Conservation (phyloP, 768 basidiomycete species). For the Hericium erinaceus region DNA sequence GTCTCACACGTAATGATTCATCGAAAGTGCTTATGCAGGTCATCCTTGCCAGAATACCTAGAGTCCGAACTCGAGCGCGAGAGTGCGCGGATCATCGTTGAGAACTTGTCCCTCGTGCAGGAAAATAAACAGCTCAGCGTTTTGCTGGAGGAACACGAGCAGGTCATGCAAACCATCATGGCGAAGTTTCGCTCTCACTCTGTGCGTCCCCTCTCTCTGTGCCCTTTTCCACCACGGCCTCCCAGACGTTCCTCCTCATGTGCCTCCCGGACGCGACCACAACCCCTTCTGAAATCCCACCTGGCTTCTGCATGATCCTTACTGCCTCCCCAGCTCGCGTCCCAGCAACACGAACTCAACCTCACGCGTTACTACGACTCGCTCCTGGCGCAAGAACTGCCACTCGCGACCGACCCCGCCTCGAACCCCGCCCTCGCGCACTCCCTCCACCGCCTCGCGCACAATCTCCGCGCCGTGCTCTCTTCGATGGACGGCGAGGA, state of each 20-base stretch:
- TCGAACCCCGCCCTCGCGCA: conserved; percentile 49
- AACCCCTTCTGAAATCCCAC: too few species aligned
- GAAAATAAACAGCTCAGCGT: conserved; percentile 92
- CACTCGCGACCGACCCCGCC: conserved; percentile 44
- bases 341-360: conserved; percentile 82
- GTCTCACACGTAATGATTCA: not conserved
- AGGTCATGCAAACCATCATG: conserved; percentile 95
- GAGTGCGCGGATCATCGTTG: conserved; percentile 85
- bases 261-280: too few species aligned
- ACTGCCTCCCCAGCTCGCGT: conserved; percentile 53
- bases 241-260: not conserved
- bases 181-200: conserved; percentile 88
- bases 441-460: conserved; percentile 66
- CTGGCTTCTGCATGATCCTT: not conserved
- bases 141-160: conserved; percentile 90
- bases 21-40: not conserved
- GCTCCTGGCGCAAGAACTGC: conserved; percentile 61
- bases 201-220: conserved; percentile 38
- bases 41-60: conserved; percentile 61
- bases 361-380: conserved; percentile 86
- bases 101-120: conserved; percentile 85
- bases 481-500: conserved; percentile 63
- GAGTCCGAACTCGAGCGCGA: conserved; percentile 86
- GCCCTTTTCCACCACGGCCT: not conserved
- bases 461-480: conserved; percentile 60